Evolutionary conservation across 192 early-diverging fungal species (phyloP).

Genomic region (Coemansia aciculifera): DNA sequence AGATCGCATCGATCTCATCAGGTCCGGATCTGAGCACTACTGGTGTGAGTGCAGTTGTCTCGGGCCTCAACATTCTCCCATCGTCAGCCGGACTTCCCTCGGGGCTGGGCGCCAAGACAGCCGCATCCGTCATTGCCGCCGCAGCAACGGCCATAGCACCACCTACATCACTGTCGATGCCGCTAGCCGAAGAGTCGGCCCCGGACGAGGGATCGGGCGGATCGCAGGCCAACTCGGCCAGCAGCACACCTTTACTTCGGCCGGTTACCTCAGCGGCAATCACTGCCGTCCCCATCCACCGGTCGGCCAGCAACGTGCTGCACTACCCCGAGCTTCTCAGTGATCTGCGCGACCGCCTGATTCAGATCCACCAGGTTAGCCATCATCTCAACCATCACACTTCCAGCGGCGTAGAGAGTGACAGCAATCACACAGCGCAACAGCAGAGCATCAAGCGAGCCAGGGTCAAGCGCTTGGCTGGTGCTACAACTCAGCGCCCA

Average conservation of each 20-base stretch:
- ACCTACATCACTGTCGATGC: neutral
- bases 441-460: conserved; percentile 16
- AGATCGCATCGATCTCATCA: conserved; percentile 32
- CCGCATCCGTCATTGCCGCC: conserved; percentile 43
- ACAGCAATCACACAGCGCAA: conserved; percentile 17
- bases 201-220: conserved; percentile 5
- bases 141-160: conserved; percentile 17
- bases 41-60: conserved; percentile 10
- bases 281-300: conserved; percentile 38
- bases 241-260: conserved; percentile 43
- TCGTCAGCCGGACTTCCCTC: conserved; percentile 50
- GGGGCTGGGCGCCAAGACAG: conserved; percentile 47
- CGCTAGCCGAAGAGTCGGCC: neutral
- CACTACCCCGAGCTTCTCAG: conserved; percentile 56
- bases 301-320: conserved; percentile 54
- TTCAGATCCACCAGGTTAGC: conserved; percentile 44
- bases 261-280: conserved; percentile 13
- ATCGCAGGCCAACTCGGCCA: conserved; percentile 26
- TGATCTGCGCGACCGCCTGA: conserved; percentile 53
- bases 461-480: conserved; percentile 27
- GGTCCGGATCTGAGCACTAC: conserved; percentile 7
- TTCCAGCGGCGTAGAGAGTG: conserved; percentile 49
- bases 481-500: neutral
- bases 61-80: conserved; percentile 45
- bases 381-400: conserved; percentile 16